Evolutionary conservation across 2,329 filamentous ascomycete species (phyloP), one percentile per base, ranked within the genome.

Genomic region (Venturia oleaginea): DNA sequence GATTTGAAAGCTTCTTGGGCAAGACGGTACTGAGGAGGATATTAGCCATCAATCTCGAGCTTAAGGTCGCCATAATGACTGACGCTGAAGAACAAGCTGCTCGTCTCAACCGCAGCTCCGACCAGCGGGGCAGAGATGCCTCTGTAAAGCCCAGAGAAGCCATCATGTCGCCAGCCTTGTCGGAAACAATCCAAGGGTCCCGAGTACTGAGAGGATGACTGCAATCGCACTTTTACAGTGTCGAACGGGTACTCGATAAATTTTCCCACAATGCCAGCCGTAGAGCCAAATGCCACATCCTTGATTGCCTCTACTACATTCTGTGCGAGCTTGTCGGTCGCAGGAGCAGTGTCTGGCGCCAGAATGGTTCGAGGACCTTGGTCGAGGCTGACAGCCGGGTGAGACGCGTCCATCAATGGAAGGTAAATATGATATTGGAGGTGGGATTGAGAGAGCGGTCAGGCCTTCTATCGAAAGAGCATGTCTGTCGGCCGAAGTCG

Each of bases 231-330:
- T 78, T 99, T 99, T 75, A 99, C 88, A 0, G 94, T 99, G 77
- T 99, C 94, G 77, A 99, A 99, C 30, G 94, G 94, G 75, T 97
- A 99, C 76, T 99, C 94, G 73, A 99, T 93, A 75, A 93, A 91
- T 80, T 97, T 99, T 67, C 93, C 93, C 42, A 91, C 87, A 66
- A 95, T 85, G 66, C 94, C 94, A 64, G 93, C 92, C 77, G 92
- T 85, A 66, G 93, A 97, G 74, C 94, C 94, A 75, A 91, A 97
- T 13, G 88, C 73, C 64, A 99, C 85, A 72, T 97, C 92, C 76
- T 96, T 92, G 24, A 57, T 22, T 38, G 62, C 62, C 43, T 63
- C 62, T n/a, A 55, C 13, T n/a, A 30, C 46, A n/a, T 57, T 48
- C 51, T 57, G 40, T 38, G 42, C 40, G 22, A 57, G 34, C 51